Base-by-base conservation (phyloP, 306 rosid genomes). In the Glycine latifolia region DNA sequence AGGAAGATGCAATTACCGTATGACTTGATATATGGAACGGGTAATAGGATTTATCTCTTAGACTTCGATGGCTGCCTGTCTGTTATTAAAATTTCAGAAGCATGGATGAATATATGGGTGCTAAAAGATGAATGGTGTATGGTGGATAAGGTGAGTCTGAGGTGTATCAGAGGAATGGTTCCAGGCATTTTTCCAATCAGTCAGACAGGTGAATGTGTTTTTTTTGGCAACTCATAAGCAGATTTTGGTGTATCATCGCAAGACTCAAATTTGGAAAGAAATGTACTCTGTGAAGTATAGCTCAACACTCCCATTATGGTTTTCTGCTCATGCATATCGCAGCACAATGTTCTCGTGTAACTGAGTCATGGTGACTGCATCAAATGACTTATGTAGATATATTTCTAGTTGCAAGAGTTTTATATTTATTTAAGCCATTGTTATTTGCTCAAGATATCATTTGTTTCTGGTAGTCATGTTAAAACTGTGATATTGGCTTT, bases 141-240 rank as follows among this genome's bases (percentile, higher is more conserved):
- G 85, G 92, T 86, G 66, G 95, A 91, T 86, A 91, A 84, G 78
- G 92, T 91, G 86, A 94, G 98, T 66, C 88, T 94, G 56, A 87
- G 95, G 86, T 94, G 98, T 62, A 90, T 91, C 14, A 87, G 90
- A 85, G 98, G 97, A 67, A 88, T 94, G 89, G 92, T 94, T 31
- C 94, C 94, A 0, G 97, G 97, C 47, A 87, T 94, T 76, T 91
- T 91, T 62, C 98, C 95, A 1, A 94, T 94, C 68, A 87, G 92
- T 79, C 97, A 90, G 77, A 89, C 89, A 0, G 60, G 83, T 12
- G 92, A 88, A 55, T 88, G 83, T 79, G 85, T 94, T 77, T 84
- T 84, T 90, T 68, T 71, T 94, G 76, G 98, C 97, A 26, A 88
- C 94, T 54, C 92, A 91, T 82, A 94, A 90, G 90, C 98, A 91